phyloP scores from a whole-genome alignment of 768 basidiomycete species.

The Suillus tomentosus region DNA sequence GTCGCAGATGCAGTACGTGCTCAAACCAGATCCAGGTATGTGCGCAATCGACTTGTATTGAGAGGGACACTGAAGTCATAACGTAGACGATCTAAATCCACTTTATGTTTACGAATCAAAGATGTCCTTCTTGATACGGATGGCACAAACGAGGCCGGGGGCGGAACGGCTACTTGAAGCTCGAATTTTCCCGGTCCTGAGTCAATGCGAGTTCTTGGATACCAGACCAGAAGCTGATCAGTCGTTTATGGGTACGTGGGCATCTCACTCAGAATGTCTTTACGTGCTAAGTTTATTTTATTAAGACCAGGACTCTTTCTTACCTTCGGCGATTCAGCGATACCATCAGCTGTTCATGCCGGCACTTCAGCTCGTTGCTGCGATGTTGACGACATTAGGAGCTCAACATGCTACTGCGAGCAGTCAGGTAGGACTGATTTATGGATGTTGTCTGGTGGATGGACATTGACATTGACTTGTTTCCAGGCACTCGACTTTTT shows the following conservation, averaged over 20 bases:
- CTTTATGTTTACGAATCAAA: constrained; percentile 95
- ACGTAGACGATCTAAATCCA: constrained; percentile 83
- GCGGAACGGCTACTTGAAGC: constrained; percentile 84
- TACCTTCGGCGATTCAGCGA: constrained; percentile 83
- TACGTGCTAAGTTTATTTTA: background rate
- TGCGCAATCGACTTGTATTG: constrained; percentile 14
- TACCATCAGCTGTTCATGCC: constrained; percentile 93
- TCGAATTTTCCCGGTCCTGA: constrained; percentile 70
- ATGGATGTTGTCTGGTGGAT: background rate
- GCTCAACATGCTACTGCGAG: constrained; percentile 64
- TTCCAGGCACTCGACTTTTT: constrained; percentile 78
- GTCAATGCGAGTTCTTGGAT: constrained; percentile 86
- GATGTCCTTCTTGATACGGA: constrained; percentile 83
- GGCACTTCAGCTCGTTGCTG: constrained; percentile 77
- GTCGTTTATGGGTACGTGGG: constrained; percentile 69
- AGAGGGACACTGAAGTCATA: constrained; percentile 9
- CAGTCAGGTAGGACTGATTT: constrained; percentile 56
- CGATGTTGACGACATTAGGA: constrained; percentile 77
- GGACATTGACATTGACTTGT: constrained; percentile 8
- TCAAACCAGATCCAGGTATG: constrained; percentile 90
- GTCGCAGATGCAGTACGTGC: constrained; percentile 64
- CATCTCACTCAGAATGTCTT: background rate
- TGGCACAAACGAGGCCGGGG: constrained; percentile 80
- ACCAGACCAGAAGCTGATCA: constrained; percentile 83
- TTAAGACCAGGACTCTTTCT: constrained; percentile 80